Conservation (phyloP, 768 basidiomycete species). For the Cystobasidium ongulense region DNA sequence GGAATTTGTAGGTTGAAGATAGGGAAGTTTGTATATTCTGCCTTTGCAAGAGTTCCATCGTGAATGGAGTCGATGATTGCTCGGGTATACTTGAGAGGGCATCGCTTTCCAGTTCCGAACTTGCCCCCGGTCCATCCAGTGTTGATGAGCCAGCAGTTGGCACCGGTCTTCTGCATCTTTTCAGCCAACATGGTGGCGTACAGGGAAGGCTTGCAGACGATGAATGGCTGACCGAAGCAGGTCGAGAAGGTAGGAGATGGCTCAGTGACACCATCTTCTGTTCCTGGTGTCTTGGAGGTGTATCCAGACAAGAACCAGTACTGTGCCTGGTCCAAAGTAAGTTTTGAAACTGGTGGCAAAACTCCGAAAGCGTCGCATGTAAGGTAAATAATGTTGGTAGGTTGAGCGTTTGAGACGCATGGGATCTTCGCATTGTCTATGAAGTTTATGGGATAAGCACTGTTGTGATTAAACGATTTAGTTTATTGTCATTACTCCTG, state of each 20-base stretch:
- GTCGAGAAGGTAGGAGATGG: slow-evolving; percentile 99
- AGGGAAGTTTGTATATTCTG: slow-evolving; percentile 62
- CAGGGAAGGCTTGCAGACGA: slow-evolving; percentile 68
- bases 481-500: not conserved
- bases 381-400: slow-evolving; percentile 73
- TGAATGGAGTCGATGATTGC: slow-evolving; percentile 96
- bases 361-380: slow-evolving; percentile 65
- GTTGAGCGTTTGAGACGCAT: slow-evolving; percentile 75
- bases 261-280: slow-evolving; percentile 94
- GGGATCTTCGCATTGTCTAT: slow-evolving; percentile 94
- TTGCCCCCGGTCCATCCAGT: slow-evolving; percentile 78
- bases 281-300: slow-evolving; percentile 63
- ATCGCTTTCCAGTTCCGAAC: slow-evolving; percentile 85
- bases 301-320: slow-evolving; percentile 59
- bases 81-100: slow-evolving; percentile 91
- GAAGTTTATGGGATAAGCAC: slow-evolving; percentile 93
- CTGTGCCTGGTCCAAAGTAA: slow-evolving; percentile 87
- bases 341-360: slow-evolving; percentile 84
- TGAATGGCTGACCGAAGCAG: slow-evolving; percentile 99
- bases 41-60: slow-evolving; percentile 76
- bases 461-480: slow-evolving; percentile 67
- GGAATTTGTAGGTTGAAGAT: slow-evolving; percentile 81
- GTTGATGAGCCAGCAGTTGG: slow-evolving; percentile 98
- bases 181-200: slow-evolving; percentile 97
- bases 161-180: slow-evolving; percentile 78